Evolutionary conservation across 2,329 filamentous ascomycete genomes (phyloP).

Genomic region (Aureobasidium subglaciale): DNA sequence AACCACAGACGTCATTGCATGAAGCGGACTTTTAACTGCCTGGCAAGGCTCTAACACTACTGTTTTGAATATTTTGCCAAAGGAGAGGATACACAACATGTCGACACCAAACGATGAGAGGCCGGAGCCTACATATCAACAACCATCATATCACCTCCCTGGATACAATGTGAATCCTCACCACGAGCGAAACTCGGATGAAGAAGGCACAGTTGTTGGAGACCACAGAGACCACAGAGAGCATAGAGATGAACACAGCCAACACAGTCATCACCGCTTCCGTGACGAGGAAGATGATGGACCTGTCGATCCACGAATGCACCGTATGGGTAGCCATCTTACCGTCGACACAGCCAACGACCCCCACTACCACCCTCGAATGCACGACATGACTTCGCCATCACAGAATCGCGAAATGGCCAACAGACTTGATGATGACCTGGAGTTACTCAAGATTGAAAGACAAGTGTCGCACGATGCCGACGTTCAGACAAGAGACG

Average conservation of each 20-base stretch:
- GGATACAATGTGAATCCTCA: constrained; percentile 28
- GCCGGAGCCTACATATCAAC: constrained; percentile 27
- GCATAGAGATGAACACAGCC: not conserved
- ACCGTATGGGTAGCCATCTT: constrained; percentile 34
- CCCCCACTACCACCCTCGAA: constrained; percentile 24
- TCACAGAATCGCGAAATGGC: constrained; percentile 54
- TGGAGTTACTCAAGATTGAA: constrained; percentile 59
- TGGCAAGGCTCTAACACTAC: not conserved
- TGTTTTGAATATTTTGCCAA: not conserved
- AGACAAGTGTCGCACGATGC: constrained; percentile 46
- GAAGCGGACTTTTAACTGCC: constrained; percentile 7
- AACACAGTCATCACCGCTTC: not conserved
- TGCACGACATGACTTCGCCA: constrained; percentile 35
- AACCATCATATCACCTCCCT: constrained; percentile 20
- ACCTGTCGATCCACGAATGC: not conserved
- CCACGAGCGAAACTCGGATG: constrained; percentile 26
- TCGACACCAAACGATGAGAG: constrained; percentile 29
- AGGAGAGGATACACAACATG: constrained; percentile 22
- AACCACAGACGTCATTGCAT: constrained; percentile 11
- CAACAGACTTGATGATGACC: constrained; percentile 57
- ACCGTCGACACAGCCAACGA: constrained; percentile 41
- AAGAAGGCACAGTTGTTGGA: constrained; percentile 30
- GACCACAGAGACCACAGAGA: constrained; percentile 18
- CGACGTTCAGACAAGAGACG: constrained; percentile 31
- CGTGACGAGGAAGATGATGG: not conserved